These are phyloP conservation scores for Haplographium delicatum DNA, from an alignment of 495 filamentous ascomycete genomes.

Conservation along the genomic window DNA sequence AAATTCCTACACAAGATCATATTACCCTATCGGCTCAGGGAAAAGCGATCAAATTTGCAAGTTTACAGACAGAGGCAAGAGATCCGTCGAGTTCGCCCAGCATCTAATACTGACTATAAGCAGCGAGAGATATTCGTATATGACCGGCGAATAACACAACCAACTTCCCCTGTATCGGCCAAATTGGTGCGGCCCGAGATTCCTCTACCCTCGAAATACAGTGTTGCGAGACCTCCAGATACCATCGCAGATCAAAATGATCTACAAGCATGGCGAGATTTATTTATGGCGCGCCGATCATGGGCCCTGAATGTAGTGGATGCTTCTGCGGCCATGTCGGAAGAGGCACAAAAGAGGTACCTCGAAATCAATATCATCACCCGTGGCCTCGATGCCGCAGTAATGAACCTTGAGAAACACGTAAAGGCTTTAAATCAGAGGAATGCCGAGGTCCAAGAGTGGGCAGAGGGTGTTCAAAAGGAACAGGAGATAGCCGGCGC, in stretches of 20 bases:
- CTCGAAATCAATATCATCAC: slow-evolving; percentile 67
- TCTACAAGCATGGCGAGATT: slow-evolving; percentile 72
- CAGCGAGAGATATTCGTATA: slow-evolving; percentile 87
- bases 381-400: slow-evolving; percentile 67
- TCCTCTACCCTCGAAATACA: slow-evolving; percentile 54
- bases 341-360: slow-evolving; percentile 41
- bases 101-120: slow-evolving; percentile 7
- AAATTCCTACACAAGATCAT: slow-evolving; percentile 64
- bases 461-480: slow-evolving; percentile 63
- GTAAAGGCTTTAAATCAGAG: slow-evolving; percentile 68
- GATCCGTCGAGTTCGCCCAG: background rate
- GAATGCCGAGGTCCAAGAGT: slow-evolving; percentile 64
- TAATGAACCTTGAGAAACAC: slow-evolving; percentile 75
- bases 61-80: slow-evolving; percentile 68
- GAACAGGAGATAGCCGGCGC: slow-evolving; percentile 62
- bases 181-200: slow-evolving; percentile 42
- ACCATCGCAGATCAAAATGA: slow-evolving; percentile 66
- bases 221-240: slow-evolving; percentile 59
- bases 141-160: slow-evolving; percentile 61
- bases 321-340: slow-evolving; percentile 55
- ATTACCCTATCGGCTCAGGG: slow-evolving; percentile 80
- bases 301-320: slow-evolving; percentile 71
- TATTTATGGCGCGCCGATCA: slow-evolving; percentile 65
- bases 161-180: slow-evolving; percentile 36
- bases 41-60: slow-evolving; percentile 71